phyloP scores from a whole-genome alignment of 805 yeast genomes.

The Candida boleticola region DNA sequence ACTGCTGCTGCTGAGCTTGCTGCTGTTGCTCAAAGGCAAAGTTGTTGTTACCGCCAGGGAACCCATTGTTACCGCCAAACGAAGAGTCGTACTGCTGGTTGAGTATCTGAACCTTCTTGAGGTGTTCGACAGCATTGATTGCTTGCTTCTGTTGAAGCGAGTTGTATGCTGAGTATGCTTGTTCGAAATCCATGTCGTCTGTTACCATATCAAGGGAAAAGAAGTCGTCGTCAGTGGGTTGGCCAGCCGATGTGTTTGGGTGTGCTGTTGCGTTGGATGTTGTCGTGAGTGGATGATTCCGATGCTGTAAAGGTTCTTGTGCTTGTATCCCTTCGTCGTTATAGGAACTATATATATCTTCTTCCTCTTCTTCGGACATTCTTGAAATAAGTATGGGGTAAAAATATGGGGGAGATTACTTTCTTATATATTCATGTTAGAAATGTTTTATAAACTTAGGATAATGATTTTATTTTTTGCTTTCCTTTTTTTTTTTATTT shows the following conservation, averaged over 20 bases:
- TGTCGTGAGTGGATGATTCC: too few relatives aligned
- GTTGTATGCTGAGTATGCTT: slow-evolving; percentile 41
- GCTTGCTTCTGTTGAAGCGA: slow-evolving; percentile 39
- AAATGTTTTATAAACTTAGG: too few relatives aligned
- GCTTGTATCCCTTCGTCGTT: too few relatives aligned
- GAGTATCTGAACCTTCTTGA: slow-evolving; percentile 36
- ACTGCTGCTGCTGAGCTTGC: slow-evolving; percentile 3
- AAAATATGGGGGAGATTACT: neutral
- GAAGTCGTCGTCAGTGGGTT: neutral
- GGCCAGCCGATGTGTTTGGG: too few relatives aligned
- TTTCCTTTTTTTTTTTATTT: neutral
- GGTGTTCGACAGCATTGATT: slow-evolving; percentile 30
- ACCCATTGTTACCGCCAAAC: slow-evolving; percentile 1
- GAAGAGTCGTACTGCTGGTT: slow-evolving; percentile 18
- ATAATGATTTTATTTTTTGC: too few relatives aligned
- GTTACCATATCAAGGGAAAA: slow-evolving; percentile 29
- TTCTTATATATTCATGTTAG: slow-evolving; percentile 1
- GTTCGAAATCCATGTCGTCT: slow-evolving; percentile 45
- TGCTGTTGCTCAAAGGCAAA: neutral
- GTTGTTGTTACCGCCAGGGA: neutral
- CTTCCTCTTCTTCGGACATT: neutral
- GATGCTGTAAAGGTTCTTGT: too few relatives aligned
- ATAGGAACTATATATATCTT: too few relatives aligned
- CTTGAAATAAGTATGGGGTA: neutral
- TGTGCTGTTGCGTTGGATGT: neutral